Evolutionary conservation across 257 asterid genomes (phyloP), one percentile per base, ranked within the genome.

Genomic region (Solanum corneliomulleri): DNA sequence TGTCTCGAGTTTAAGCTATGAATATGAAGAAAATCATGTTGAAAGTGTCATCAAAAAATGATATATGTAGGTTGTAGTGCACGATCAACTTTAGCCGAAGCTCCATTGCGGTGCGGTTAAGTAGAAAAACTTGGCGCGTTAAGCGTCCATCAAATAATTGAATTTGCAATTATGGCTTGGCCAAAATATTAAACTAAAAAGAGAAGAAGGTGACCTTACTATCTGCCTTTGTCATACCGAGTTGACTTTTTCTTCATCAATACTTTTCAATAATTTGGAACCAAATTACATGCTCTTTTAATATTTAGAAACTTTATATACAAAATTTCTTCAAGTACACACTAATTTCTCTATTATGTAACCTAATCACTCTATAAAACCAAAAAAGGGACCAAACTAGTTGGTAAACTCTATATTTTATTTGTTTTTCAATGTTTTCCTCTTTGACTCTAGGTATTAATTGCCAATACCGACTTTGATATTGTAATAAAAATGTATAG

Each of bases 391-490:
- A 29, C 68, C 68, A 80, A 80, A 18, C 27, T 15, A 47, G 85
- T 80, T 47, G 85, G 85, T 47, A 80, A 80, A 80, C 85, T 80
- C 83, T 77, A n/a, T 80, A 78, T 20, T 9, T 80, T 80, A 80
- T 80, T 80, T 45, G 18, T 16, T 45, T 78, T 78, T 27, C 41
- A 25, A 52, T 45, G 21, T 78, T 80, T 80, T 15, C 52, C 18
- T 47, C 84, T 45, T 47, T 80, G 85, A 80, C 85, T 78, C 16
- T 27, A 27, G 66, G 66, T 47, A 78, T 8, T 77, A 78, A 45
- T 45, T 27, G 42, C 27, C 66, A 44, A 78, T 13, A 15, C 44
- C 4, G 5, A 27, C 84, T 47, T 80, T 27, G 6, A 78, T 25
- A 16, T 69, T 44, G 18, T 14, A 78, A 45, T 14, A 78, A 45